These are phyloP conservation scores for Saccharum spontaneum DNA, from an alignment of 176 grass and related monocot species.

Conservation along the genomic window DNA sequence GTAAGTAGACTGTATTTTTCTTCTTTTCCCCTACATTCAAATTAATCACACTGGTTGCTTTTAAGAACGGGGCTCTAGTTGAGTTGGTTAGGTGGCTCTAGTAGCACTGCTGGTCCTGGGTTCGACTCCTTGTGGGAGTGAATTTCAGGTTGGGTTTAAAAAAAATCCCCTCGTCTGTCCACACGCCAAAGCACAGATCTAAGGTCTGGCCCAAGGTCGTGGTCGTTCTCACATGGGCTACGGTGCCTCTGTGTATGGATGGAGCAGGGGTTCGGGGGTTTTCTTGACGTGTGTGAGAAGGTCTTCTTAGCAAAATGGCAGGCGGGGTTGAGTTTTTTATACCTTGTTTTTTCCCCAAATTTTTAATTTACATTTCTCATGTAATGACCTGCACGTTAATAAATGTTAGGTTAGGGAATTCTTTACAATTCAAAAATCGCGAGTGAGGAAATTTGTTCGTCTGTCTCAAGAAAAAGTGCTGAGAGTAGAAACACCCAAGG, in stretches of 20 bases:
- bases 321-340: not conserved
- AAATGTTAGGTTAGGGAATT: conserved; percentile 71
- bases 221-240: not conserved
- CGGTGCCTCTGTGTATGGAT: not conserved
- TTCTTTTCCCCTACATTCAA: not conserved
- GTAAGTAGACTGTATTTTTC: not conserved
- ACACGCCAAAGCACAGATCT: not conserved
- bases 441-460: conserved; percentile 80
- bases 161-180: not conserved
- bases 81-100: not conserved
- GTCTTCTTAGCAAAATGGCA: not conserved
- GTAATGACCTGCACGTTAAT: not conserved
- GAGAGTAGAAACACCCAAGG: conserved; percentile 50
- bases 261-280: not conserved
- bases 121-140: not conserved
- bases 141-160: not conserved
- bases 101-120: not conserved
- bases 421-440: conserved; percentile 76
- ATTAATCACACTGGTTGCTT: conserved; percentile 3
- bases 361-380: not conserved
- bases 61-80: not conserved
- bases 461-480: conserved; percentile 69
- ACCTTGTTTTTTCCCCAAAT: not conserved
- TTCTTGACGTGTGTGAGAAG: not conserved
- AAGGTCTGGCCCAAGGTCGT: not conserved